These are phyloP conservation scores for Gossypium trilobum DNA, from an alignment of 441 rosid genomes.

Conservation along the genomic window DNA sequence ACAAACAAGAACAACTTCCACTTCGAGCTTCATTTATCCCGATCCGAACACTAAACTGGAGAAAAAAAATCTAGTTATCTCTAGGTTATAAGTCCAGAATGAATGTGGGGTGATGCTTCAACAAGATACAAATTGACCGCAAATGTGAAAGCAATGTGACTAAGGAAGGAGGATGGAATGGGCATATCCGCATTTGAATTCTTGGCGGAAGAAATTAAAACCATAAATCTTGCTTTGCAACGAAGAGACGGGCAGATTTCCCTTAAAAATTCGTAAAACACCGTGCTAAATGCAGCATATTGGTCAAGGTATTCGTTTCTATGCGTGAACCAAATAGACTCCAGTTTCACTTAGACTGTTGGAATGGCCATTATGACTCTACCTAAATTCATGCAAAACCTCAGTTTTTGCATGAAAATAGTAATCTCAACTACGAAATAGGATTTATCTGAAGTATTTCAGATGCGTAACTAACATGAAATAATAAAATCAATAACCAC, in stretches of 20 bases:
- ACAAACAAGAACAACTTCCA: constrained; percentile 32
- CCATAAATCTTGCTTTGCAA: background rate
- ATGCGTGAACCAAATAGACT: background rate
- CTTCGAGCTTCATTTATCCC: constrained; percentile 47
- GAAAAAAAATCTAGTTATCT: constrained; percentile 15
- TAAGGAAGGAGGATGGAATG: no score
- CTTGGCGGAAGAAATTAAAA: background rate
- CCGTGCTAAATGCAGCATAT: background rate
- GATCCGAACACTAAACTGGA: constrained; percentile 22
- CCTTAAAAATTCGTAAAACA: background rate
- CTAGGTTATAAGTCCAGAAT: constrained; percentile 6
- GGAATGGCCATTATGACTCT: no score
- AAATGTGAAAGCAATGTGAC: background rate
- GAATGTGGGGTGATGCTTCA: background rate
- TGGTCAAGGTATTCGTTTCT: background rate
- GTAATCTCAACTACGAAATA: background rate
- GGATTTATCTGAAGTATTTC: background rate
- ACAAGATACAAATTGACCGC: background rate
- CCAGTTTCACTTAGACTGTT: background rate
- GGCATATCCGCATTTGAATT: no score
- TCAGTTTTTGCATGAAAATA: background rate
- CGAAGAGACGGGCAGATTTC: no score
- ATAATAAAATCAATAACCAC: background rate
- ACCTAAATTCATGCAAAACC: background rate
- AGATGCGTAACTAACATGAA: background rate